Base-by-base conservation (phyloP, 2,329 filamentous ascomycete genomes). In the Balansia obtecta region DNA sequence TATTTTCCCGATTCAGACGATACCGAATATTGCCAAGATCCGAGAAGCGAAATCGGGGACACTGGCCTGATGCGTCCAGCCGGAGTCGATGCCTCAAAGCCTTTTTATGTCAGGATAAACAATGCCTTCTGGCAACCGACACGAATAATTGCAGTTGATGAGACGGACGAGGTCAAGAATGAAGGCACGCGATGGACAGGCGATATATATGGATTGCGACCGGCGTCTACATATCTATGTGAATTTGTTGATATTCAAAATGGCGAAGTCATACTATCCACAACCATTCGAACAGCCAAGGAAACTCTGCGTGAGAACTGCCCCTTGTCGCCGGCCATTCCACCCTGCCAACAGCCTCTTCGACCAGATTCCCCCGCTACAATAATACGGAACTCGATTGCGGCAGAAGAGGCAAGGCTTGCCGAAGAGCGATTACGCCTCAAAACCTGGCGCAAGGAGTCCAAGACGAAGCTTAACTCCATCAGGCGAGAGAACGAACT, bases 81-180 rank as follows among this genome's bases (percentile, higher is more conserved):
- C 13, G 77, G 76, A 3, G 76, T 85, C 49, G 83, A 88, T 63
- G 75, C 72, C 53, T 75, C 78, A 34, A 89, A 88, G 63, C 86
- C 86, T 5, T 89, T 90, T 61, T 88, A 82, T 62, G 84, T 90
- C 50, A 77, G 82, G 55, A 79, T 91, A 56, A 90, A 91, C 65
- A 83, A 87, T 47, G 85, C 85, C 10, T 76, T 82, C 53, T 91
- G 86, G 86, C 85, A 86, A 61, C 85, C 85, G 1, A 86, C 84
- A 11, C 77, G 83, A 57, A 88, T 90, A 60, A 76, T 76, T 52
- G 70, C 74, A 32, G 67, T 77, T 37, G 39, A 43, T 6, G 43
- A 41, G 33, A 38, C 40, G 16, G 51, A 66, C 20, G 61, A 67
- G 44, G 54, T 55, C 15, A 57, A 64, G 7, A 62, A 63, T 38